Evolutionary conservation across 306 rosid genomes (phyloP).

Genomic region (Crotalaria pallida): DNA sequence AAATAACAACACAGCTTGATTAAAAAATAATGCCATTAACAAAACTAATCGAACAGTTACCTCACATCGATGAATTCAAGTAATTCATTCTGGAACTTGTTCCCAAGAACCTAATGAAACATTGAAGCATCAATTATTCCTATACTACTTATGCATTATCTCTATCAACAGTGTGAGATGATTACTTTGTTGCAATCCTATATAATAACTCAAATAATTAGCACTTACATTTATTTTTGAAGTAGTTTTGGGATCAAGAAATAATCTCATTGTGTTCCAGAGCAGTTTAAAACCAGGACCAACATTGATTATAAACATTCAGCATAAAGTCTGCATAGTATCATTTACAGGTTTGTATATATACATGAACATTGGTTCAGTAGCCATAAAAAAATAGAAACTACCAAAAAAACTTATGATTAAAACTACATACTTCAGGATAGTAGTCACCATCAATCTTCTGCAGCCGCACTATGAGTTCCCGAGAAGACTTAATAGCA

Average conservation of each 20-base stretch:
- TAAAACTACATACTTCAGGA: no score
- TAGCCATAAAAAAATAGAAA: conserved; percentile 17
- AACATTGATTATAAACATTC: conserved; percentile 88
- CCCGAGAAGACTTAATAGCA: conserved; percentile 81
- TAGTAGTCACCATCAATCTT: conserved; percentile 90
- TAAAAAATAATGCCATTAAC: conserved; percentile 1
- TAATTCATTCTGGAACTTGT: no score
- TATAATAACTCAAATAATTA: conserved; percentile 14
- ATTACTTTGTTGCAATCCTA: conserved; percentile 9
- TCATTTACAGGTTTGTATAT: conserved; percentile 22
- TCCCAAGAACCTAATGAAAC: no score
- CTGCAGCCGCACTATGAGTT: conserved; percentile 68
- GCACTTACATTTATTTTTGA: conserved; percentile 82
- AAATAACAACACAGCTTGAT: not conserved
- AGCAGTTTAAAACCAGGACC: conserved; percentile 88
- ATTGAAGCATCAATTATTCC: no score
- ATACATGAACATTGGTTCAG: conserved; percentile 2
- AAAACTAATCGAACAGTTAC: conserved; percentile 32
- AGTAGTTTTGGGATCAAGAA: conserved; percentile 83
- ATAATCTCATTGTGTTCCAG: no score
- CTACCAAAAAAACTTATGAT: not conserved
- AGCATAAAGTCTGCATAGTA: conserved; percentile 65
- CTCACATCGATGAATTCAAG: conserved; percentile 77
- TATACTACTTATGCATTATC: no score
- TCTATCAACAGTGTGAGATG: not conserved